Percentiles rank a stretch among this genome's conserved stretches.
Conservation (phyloP, 306 rosid species). For the Vigna unguiculata region DNA sequence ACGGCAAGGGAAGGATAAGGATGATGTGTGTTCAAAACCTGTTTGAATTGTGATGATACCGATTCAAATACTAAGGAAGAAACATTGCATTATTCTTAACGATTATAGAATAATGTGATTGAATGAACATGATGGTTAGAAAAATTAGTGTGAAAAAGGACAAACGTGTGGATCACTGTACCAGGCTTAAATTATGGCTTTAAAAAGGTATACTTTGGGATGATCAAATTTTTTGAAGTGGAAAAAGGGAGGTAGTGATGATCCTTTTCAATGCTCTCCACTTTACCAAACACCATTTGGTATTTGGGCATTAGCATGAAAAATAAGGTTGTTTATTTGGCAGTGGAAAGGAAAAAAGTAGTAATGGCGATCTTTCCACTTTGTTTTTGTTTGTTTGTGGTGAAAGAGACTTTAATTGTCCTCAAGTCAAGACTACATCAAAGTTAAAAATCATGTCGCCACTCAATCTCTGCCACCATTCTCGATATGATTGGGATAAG, state of each 20-base stretch:
- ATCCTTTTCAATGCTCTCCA: slow-evolving; percentile 48
- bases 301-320: not conserved
- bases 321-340: not conserved
- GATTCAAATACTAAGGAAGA: no score
- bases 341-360: slow-evolving; percentile 6
- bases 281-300: slow-evolving; percentile 38
- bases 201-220: slow-evolving; percentile 37
- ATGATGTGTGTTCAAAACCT: no score
- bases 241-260: slow-evolving; percentile 5
- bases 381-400: slow-evolving; percentile 15
- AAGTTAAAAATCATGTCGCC: slow-evolving; percentile 27
- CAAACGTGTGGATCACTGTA: slow-evolving; percentile 17
- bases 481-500: slow-evolving; percentile 36
- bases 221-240: slow-evolving; percentile 33
- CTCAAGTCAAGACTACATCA: not conserved
- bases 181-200: slow-evolving; percentile 35
- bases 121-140: no score
- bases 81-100: no score
- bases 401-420: slow-evolving; percentile 17
- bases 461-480: slow-evolving; percentile 53
- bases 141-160: slow-evolving; percentile 17
- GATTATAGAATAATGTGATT: no score
- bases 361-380: not conserved
- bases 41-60: no score
- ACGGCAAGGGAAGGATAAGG: no score